Conservation (phyloP, 345 rosid species). For the Aquilaria yunnanensis region DNA sequence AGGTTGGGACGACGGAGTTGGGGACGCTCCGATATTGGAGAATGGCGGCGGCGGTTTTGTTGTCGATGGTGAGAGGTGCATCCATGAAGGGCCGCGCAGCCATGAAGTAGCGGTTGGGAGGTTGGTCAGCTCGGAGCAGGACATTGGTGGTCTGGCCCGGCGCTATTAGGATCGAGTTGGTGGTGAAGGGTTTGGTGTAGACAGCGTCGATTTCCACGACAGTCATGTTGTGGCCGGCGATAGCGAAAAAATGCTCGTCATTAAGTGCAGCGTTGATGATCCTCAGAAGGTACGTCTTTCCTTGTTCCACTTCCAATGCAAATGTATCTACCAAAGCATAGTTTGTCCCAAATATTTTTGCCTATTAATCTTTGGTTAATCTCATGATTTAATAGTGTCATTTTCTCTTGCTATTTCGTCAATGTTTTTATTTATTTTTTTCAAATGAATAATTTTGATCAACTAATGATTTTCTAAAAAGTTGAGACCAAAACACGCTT, state of each 20-base stretch:
- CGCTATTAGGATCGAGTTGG: conserved; percentile 39
- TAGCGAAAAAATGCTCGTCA: conserved; percentile 55
- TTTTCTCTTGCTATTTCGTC: no score
- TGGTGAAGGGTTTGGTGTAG: conserved; percentile 51
- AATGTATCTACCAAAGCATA: conserved; percentile 26
- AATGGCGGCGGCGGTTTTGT: conserved; percentile 48
- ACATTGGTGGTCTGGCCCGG: conserved; percentile 76
- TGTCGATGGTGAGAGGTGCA: conserved; percentile 42
- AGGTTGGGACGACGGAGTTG: conserved; percentile 17
- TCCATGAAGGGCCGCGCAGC: conserved; percentile 60
- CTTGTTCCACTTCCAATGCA: conserved; percentile 34
- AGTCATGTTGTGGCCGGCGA: conserved; percentile 56
- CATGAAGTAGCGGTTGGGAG: conserved; percentile 53
- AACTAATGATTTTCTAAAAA: background rate
- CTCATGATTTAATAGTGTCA: no score
- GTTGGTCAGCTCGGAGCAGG: conserved; percentile 39
- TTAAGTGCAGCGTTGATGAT: conserved; percentile 66
- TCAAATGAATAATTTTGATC: background rate
- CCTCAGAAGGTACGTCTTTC: conserved; percentile 49
- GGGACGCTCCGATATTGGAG: conserved; percentile 44
- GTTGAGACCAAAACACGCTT: background rate
- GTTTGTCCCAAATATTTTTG: background rate
- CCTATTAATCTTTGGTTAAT: no score
- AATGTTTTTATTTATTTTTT: no score
- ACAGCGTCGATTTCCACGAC: conserved; percentile 65